These are phyloP conservation scores for Rhamnella rubrinervis DNA, from an alignment of 331 rosid species.

Conservation along the genomic window DNA sequence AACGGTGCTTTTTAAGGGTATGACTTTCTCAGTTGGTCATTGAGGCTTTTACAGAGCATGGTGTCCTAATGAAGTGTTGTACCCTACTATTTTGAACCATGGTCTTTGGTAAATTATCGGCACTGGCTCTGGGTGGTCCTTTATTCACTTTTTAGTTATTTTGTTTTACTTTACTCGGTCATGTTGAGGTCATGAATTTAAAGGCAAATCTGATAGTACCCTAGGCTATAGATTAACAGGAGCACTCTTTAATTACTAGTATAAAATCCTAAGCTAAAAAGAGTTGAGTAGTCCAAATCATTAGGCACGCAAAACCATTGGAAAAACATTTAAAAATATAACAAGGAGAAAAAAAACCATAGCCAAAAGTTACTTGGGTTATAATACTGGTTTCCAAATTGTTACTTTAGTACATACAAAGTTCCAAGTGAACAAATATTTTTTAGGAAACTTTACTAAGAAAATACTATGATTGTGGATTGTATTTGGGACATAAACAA, in stretches of 20 bases:
- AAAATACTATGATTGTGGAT: neutral
- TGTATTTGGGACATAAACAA: too few species aligned
- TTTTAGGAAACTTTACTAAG: neutral
- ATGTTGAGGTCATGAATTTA: neutral
- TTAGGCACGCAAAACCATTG: neutral
- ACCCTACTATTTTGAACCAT: neutral
- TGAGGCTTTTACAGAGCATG: neutral
- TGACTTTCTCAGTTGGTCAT: neutral
- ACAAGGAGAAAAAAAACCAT: neutral
- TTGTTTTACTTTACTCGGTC: neutral
- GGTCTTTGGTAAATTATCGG: neutral
- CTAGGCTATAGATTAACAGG: neutral
- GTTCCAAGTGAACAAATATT: neutral
- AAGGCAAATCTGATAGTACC: neutral
- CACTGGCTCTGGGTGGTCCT: neutral
- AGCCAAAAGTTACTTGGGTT: neutral
- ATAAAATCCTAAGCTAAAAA: neutral
- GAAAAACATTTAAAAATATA: neutral
- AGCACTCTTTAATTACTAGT: neutral
- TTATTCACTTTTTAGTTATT: neutral
- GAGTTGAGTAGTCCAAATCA: neutral
- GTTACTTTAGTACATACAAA: too few species aligned
- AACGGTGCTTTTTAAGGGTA: neutral
- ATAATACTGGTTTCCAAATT: too few species aligned
- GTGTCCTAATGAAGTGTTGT: neutral